Conservation (phyloP, 495 filamentous ascomycete species). For the Aspergillus leporis region DNA sequence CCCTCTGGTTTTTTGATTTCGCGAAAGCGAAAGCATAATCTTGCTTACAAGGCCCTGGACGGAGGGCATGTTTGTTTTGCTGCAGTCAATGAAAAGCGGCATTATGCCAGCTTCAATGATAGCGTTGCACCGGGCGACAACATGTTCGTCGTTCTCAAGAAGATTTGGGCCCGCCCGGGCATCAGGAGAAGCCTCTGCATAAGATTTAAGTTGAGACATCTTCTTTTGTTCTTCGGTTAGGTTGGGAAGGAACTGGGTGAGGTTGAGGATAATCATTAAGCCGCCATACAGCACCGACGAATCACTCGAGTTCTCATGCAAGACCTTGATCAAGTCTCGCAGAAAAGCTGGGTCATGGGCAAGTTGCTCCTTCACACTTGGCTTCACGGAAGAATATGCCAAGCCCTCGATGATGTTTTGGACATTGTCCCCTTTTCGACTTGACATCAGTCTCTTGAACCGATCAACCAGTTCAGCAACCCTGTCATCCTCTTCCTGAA, state of each 20-base stretch:
- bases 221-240: slow-evolving; percentile 89
- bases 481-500: slow-evolving; percentile 49
- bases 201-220: slow-evolving; percentile 85
- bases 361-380: slow-evolving; percentile 78
- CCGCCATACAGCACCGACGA: slow-evolving; percentile 80
- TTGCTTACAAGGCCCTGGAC: slow-evolving; percentile 64
- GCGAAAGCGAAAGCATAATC: slow-evolving; percentile 75
- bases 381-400: slow-evolving; percentile 82
- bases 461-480: slow-evolving; percentile 72
- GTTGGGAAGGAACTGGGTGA: slow-evolving; percentile 77
- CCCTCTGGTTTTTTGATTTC: slow-evolving; percentile 68
- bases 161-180: slow-evolving; percentile 57
- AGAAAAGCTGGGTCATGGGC: slow-evolving; percentile 66
- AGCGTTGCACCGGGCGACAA: slow-evolving; percentile 71
- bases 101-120: slow-evolving; percentile 77
- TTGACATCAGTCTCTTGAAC: slow-evolving; percentile 76
- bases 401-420: slow-evolving; percentile 86
- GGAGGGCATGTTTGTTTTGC: slow-evolving; percentile 65
- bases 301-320: slow-evolving; percentile 60
- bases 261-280: slow-evolving; percentile 77
- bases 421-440: slow-evolving; percentile 53
- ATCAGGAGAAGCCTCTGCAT: slow-evolving; percentile 77
- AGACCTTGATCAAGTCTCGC: slow-evolving; percentile 59
- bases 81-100: slow-evolving; percentile 68
- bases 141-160: slow-evolving; percentile 71